phyloP scores from a whole-genome alignment of 1,284 basidiomycete genomes.

The Cryptococcus jaspeensis region DNA sequence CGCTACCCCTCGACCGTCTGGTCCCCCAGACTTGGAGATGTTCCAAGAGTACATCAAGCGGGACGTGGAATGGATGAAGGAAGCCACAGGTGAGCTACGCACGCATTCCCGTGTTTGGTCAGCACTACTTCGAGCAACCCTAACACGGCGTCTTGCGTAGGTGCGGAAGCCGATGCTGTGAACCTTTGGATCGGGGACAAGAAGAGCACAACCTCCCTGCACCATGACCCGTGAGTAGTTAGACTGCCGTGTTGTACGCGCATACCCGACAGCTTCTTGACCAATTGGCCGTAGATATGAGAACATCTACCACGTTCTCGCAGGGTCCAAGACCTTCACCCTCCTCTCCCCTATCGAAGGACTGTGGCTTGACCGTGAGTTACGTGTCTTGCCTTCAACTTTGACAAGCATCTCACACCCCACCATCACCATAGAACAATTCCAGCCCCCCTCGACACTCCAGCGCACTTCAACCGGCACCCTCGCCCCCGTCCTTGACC shows the following conservation, averaged over 20 bases:
- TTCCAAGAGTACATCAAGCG: slow-evolving; percentile 64
- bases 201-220: slow-evolving; percentile 74
- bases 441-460: slow-evolving; percentile 38
- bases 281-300: slow-evolving; percentile 59
- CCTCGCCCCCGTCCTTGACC: neutral
- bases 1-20: slow-evolving; percentile 19
- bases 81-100: slow-evolving; percentile 65
- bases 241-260: neutral
- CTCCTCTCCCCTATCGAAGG: slow-evolving; percentile 81
- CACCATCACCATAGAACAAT: slow-evolving; percentile 25
- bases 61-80: slow-evolving; percentile 70
- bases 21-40: slow-evolving; percentile 57
- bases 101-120: too few relatives aligned
- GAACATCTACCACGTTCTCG: slow-evolving; percentile 82
- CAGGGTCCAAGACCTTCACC: slow-evolving; percentile 79
- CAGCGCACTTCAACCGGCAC: slow-evolving; percentile 15
- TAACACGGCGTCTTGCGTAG: neutral
- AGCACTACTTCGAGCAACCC: neutral
- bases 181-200: slow-evolving; percentile 86
- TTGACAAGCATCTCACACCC: neutral
- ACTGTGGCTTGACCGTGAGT: slow-evolving; percentile 72
- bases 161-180: slow-evolving; percentile 71
- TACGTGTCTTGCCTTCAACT: slow-evolving; percentile 35
- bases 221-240: slow-evolving; percentile 58
- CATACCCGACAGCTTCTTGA: neutral